Conservation (phyloP, 805 yeast genomes). For the Tetrapisispora phaffii region DNA sequence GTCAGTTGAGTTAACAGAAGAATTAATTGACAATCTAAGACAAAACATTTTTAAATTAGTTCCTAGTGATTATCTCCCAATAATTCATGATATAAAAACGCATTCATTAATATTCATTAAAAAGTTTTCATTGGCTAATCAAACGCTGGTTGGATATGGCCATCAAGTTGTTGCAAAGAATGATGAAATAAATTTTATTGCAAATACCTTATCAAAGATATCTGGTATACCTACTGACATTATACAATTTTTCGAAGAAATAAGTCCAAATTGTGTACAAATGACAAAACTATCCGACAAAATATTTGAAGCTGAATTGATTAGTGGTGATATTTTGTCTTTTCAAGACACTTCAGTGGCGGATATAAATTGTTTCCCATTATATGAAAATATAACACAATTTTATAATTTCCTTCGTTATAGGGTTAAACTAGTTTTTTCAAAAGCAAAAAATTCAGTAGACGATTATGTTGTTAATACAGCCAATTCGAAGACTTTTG, state of each 20-base stretch:
- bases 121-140: constrained; percentile 49
- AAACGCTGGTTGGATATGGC: constrained; percentile 54
- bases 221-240: constrained; percentile 32
- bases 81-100: constrained; percentile 7
- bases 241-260: constrained; percentile 45
- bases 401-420: constrained; percentile 48
- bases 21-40: constrained; percentile 18
- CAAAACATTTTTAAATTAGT: constrained; percentile 8
- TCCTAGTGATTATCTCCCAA: constrained; percentile 7
- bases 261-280: constrained; percentile 42
- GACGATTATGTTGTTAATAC: constrained; percentile 23
- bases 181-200: constrained; percentile 31
- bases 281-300: constrained; percentile 13
- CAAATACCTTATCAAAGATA: constrained; percentile 12
- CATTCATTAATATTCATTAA: constrained; percentile 42
- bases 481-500: constrained; percentile 29
- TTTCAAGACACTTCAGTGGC: constrained; percentile 16
- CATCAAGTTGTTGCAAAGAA: constrained; percentile 45
- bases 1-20: constrained; percentile 10
- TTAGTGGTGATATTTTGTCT: constrained; percentile 57
- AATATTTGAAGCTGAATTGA: constrained; percentile 49
- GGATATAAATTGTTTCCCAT: constrained; percentile 22
- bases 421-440: constrained; percentile 49
- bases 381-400: constrained; percentile 33
- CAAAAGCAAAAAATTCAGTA: constrained; percentile 14